phyloP scores from a whole-genome alignment of 495 filamentous ascomycete genomes.

The Neurospora terricola region DNA sequence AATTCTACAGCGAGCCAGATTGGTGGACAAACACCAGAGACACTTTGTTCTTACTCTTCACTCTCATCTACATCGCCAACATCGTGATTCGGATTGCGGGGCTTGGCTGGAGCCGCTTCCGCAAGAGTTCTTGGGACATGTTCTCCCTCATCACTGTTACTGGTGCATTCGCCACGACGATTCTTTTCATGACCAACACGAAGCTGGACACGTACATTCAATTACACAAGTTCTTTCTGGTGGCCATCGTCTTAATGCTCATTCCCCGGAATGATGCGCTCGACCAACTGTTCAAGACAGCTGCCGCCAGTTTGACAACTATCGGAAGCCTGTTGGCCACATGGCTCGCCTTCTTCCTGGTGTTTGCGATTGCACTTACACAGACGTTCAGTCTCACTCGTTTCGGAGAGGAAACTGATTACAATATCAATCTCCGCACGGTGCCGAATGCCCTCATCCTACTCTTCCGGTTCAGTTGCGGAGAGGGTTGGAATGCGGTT shows the following conservation, averaged over 20 bases:
- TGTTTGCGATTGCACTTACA: constrained; percentile 92
- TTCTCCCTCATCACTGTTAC: constrained; percentile 77
- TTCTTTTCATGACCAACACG: constrained; percentile 51
- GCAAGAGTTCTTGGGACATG: constrained; percentile 90
- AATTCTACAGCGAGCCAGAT: constrained; percentile 65
- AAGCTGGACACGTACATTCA: constrained; percentile 54
- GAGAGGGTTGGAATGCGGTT: constrained; percentile 91
- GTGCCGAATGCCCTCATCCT: constrained; percentile 90
- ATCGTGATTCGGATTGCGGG: constrained; percentile 77
- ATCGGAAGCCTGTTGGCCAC: constrained; percentile 92
- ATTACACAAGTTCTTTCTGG: constrained; percentile 87
- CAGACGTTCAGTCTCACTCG: constrained; percentile 94
- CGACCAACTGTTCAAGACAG: constrained; percentile 98
- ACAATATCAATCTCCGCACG: constrained; percentile 86
- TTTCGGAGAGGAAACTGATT: constrained; percentile 61
- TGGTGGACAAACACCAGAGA: constrained; percentile 63
- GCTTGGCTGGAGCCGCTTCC: constrained; percentile 86
- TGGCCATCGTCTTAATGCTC: constrained; percentile 79
- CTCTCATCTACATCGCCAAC: constrained; percentile 75
- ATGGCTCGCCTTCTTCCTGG: constrained; percentile 93
- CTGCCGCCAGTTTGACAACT: constrained; percentile 82
- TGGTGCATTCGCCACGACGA: constrained; percentile 70
- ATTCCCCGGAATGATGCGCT: constrained; percentile 96
- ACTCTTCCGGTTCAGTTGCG: constrained; percentile 83
- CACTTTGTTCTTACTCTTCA: constrained; percentile 73